Evolutionary conservation across 805 yeast species (phyloP).

Genomic region (Cyberlindnera saturnus): DNA sequence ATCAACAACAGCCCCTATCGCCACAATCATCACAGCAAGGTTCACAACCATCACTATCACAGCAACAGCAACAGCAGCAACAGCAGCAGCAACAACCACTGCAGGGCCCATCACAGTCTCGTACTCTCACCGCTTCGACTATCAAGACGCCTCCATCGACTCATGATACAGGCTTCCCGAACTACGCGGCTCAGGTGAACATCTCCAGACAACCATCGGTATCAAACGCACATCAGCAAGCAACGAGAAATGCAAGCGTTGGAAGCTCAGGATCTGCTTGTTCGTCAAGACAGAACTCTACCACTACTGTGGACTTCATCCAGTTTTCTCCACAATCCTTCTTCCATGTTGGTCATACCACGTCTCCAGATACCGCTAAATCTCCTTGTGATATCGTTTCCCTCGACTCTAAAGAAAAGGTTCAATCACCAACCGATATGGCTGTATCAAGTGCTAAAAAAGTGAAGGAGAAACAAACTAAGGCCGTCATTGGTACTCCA

Average conservation of each 20-base stretch:
- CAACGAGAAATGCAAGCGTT: conserved; percentile 17
- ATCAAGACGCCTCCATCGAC: conserved; percentile 2
- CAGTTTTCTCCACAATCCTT: conserved; percentile 17
- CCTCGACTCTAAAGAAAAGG: too few relatives aligned
- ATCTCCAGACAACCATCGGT: conserved; percentile 13
- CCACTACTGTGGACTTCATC: conserved; percentile 16
- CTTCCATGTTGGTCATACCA: conserved; percentile 1
- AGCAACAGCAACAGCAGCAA: not conserved
- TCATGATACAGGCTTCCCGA: not conserved
- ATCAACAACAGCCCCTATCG: conserved; percentile 9
- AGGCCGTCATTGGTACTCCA: conserved; percentile 50
- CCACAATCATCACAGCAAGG: conserved; percentile 16
- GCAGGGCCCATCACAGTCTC: not conserved
- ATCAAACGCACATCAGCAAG: conserved; percentile 4
- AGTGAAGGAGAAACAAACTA: conserved; percentile 26
- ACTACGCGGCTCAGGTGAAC: conserved; percentile 1
- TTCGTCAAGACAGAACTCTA: conserved; percentile 25
- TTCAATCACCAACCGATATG: not conserved
- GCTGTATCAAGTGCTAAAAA: not conserved
- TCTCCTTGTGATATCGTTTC: too few relatives aligned
- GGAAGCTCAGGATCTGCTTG: conserved; percentile 10
- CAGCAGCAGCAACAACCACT: not conserved
- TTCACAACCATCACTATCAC: conserved; percentile 2
- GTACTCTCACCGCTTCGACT: not conserved
- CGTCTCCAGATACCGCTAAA: not conserved